These are phyloP conservation scores for Camelina laxa DNA, from an alignment of 345 rosid species.

Conservation along the genomic window DNA sequence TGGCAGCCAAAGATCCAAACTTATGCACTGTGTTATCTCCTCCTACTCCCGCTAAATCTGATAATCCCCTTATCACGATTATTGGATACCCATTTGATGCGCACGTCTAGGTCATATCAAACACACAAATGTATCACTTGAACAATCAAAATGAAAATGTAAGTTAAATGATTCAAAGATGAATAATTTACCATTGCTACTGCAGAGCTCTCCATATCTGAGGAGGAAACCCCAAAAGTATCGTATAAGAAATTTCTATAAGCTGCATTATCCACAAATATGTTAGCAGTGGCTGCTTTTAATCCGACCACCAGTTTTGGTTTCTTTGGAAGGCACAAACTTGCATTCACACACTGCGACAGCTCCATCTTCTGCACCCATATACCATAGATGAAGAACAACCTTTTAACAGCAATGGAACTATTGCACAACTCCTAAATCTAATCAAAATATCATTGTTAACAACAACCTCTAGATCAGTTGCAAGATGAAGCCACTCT, in stretches of 20 bases:
- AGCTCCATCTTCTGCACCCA: slow-evolving; percentile 48
- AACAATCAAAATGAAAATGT: not conserved
- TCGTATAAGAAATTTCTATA: slow-evolving; percentile 50
- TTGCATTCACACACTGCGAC: slow-evolving; percentile 56
- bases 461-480: slow-evolving; percentile 51
- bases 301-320: slow-evolving; percentile 58
- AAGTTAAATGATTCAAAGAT: not conserved
- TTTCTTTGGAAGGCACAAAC: slow-evolving; percentile 49
- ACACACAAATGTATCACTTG: not conserved
- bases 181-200: slow-evolving; percentile 51
- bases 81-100: slow-evolving; percentile 55
- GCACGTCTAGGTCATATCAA: slow-evolving; percentile 46
- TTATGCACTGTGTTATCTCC: slow-evolving; percentile 41
- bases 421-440: too few relatives aligned
- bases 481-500: slow-evolving; percentile 58
- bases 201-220: slow-evolving; percentile 63
- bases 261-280: slow-evolving; percentile 59
- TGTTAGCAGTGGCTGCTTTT: slow-evolving; percentile 51
- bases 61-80: slow-evolving; percentile 54
- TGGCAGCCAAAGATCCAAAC: slow-evolving; percentile 54
- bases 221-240: slow-evolving; percentile 52
- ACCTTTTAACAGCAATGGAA: not conserved
- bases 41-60: slow-evolving; percentile 60
- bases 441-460: not conserved
- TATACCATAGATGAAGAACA: not conserved